phyloP scores from a whole-genome alignment of 495 filamentous ascomycete species.

The Talaromyces ruber region DNA sequence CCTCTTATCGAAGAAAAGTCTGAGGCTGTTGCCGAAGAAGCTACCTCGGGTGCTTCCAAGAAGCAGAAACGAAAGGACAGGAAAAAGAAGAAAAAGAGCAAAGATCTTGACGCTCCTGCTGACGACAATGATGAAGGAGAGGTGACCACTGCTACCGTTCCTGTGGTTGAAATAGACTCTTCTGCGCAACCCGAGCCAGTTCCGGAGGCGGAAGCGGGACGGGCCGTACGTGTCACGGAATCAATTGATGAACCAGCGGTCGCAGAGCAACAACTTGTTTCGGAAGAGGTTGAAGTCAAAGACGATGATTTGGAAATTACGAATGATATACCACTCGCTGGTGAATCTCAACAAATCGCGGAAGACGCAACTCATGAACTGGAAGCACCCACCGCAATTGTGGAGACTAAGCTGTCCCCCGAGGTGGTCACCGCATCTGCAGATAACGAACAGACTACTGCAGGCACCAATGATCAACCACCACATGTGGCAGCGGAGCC shows the following conservation, averaged over 20 bases:
- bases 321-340: background rate
- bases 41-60: constrained; percentile 13
- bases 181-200: background rate
- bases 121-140: constrained; percentile 2
- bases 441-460: constrained; percentile 2
- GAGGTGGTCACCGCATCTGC: constrained; percentile 1
- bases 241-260: background rate
- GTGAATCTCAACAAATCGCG: background rate
- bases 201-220: background rate
- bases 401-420: background rate
- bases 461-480: background rate
- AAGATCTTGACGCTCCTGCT: constrained; percentile 9
- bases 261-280: background rate
- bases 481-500: constrained; percentile 5
- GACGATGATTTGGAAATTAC: background rate
- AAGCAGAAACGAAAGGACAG: constrained; percentile 28
- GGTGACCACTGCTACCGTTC: background rate
- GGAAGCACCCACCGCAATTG: background rate
- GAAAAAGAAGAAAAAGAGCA: constrained; percentile 26
- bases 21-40: background rate
- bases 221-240: constrained; percentile 4
- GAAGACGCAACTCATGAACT: background rate
- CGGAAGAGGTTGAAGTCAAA: background rate
- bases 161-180: background rate
- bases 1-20: background rate